Base-by-base conservation (phyloP, 2,329 filamentous ascomycete genomes). In the Penicillium freii region DNA sequence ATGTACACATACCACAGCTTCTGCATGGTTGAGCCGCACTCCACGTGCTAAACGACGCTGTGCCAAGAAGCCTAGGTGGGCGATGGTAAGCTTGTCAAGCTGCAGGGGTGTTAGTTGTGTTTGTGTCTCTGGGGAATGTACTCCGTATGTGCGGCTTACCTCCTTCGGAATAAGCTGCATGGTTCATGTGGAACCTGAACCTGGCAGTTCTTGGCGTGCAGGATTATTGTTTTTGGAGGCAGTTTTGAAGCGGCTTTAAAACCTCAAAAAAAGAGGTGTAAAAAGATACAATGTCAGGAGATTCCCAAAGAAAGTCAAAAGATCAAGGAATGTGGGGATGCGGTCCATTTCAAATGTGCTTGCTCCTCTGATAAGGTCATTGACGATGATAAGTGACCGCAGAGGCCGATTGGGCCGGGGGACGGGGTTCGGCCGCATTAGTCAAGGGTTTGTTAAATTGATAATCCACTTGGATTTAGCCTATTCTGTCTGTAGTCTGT, bases 81-180 rank as follows among this genome's bases (percentile, higher is more conserved):
- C 90, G 72, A 96, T 93, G 73, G 89, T 84, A 77, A 97, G 90
- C 86, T 97, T 97, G 82, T 97, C 93, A 71, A 97, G 83, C 93
- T 97, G 57, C 55, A 39, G 31, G 43, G 38, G 25, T 25, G 56
- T 56, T 42, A 60, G 60, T 51, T 42, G 33, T 27, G 25, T 13
- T 33, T 57, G 15, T 40, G 11, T 43, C 9, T 29, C 40, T n/a
- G 34, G 46, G 33, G 38, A 38, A 38, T 48, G 51, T 33, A 46
- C 46, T 21, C 21, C 21, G 21, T 21, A 21, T 21, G 51, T 38
- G 48, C 34, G 25, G 68, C 60, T 48, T 69, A 77, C 77, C 75
- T 80, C 77, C 67, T 77, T 78, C 8, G 77, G 77, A 65, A 78
- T 69, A 56, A 80, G 75, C 66, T 77, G 76, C 77, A 80, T 80